Base-by-base conservation (phyloP, 2,329 filamentous ascomycete species). In the Penicillium hesseltinei region DNA sequence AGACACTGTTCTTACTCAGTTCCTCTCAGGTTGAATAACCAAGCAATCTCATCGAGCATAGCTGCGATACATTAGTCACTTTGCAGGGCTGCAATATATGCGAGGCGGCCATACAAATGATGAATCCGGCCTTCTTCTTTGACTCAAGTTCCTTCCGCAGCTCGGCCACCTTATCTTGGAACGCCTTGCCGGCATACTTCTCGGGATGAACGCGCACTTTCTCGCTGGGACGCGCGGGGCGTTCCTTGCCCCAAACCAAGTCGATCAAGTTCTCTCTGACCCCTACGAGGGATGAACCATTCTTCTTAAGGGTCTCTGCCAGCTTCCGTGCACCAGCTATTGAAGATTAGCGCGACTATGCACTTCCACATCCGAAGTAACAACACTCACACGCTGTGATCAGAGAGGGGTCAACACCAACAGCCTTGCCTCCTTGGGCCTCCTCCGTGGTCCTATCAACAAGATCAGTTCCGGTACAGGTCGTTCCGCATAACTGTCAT, bases 11-110 rank as follows among this genome's bases (percentile, higher is more conserved):
- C 81, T 62, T 76, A 84, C 82, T 97, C 94, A 73, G 84, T 94
- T 66, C 94, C 94, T 66, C 94, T 87, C 48, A 99, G 79, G 76
- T 99, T 99, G 80, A 97, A 97, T n/a, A 99, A 82, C 94, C 94
- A 99, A 11, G 94, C 94, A 67, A 97, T 86, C 75, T 99, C 94
- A 69, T 99, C 94, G 43, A 99, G 84, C 87, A 95, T 92, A 6
- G 92, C 79, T 80, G 51, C 29, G 44, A 35, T 52, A 19, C 31
- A 58, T 69, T 59, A 66, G 62, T 52, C 6, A 27, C n/a, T 51
- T 3, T 33, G 23, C 13, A 13, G 23, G 17, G 10, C 15, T 8
- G 6, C 13, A 5, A 49, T 10, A 15, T 42, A 31, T 38, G 25
- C 6, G 35, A 54, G 59, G 10, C 10, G n/a, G 6, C 29, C 75